Percentiles rank a stretch among this genome's conserved stretches.
These are phyloP conservation scores for Xanthoparmelia taractica DNA, from an alignment of 495 filamentous ascomycete species.

Conservation along the genomic window DNA sequence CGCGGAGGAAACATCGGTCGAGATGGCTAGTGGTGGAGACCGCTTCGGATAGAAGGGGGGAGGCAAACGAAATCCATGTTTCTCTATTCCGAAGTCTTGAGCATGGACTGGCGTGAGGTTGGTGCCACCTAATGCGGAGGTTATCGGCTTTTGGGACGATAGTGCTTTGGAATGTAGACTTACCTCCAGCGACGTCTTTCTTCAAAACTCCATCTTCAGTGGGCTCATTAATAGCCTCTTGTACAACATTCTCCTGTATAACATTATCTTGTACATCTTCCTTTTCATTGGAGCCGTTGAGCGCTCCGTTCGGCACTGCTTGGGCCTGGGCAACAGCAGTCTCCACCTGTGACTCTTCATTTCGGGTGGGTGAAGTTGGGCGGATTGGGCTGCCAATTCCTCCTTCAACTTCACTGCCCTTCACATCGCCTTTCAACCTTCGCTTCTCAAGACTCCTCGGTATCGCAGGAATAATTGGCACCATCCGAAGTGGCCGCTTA, in stretches of 20 bases:
- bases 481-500: constrained; percentile 10
- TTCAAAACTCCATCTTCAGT: neutral
- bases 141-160: neutral
- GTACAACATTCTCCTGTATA: neutral
- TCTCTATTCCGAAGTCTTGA: constrained; percentile 15
- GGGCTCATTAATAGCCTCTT: neutral
- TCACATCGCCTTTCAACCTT: neutral
- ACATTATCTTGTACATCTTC: neutral
- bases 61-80: constrained; percentile 11
- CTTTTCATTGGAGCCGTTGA: neutral
- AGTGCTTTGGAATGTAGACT: constrained; percentile 7
- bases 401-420: no score
- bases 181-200: constrained; percentile 1
- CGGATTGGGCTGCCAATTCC: neutral
- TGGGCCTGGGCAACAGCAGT: constrained; percentile 4
- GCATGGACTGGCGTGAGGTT: neutral
- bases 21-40: constrained; percentile 1
- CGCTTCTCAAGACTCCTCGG: constrained; percentile 22
- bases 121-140: neutral
- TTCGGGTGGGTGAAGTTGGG: no score
- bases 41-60: constrained; percentile 14
- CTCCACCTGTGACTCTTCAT: neutral
- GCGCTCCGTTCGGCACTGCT: neutral
- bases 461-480: constrained; percentile 22
- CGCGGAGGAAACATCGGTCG: constrained; percentile 5